Evolutionary conservation across 352 stramenopile genomes (phyloP).

Genomic region (Pythium utonaiense): DNA sequence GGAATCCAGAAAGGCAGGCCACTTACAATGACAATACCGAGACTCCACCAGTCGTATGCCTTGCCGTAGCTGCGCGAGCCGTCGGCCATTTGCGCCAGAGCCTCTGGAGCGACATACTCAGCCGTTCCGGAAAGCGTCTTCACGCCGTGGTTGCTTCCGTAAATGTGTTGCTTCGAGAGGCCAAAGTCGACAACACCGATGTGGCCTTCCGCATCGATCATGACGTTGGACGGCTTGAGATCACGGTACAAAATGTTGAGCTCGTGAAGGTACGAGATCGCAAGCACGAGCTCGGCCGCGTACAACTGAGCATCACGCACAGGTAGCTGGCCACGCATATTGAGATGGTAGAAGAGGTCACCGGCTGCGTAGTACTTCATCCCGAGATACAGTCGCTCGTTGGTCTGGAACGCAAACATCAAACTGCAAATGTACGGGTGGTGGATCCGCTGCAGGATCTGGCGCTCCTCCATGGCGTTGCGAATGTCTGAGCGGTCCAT

Average conservation of each 20-base stretch:
- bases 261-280: slow-evolving; percentile 87
- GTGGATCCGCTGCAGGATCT: slow-evolving; percentile 87
- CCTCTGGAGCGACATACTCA: slow-evolving; percentile 85
- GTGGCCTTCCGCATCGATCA: slow-evolving; percentile 87
- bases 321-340: slow-evolving; percentile 69
- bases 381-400: slow-evolving; percentile 83
- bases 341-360: slow-evolving; percentile 88
- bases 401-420: slow-evolving; percentile 88
- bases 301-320: slow-evolving; percentile 73
- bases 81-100: slow-evolving; percentile 75
- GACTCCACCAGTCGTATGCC: slow-evolving; percentile 88
- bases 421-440: slow-evolving; percentile 87
- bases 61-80: slow-evolving; percentile 85
- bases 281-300: slow-evolving; percentile 79
- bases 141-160: slow-evolving; percentile 79
- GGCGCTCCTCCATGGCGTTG: slow-evolving; percentile 87
- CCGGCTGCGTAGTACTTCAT: slow-evolving; percentile 90
- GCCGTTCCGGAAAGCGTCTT: slow-evolving; percentile 85
- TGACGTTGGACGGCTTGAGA: slow-evolving; percentile 87
- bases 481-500: slow-evolving; percentile 83
- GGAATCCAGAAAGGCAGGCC: too few species aligned
- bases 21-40: slow-evolving; percentile 83
- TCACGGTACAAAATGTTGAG: slow-evolving; percentile 89
- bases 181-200: slow-evolving; percentile 89
- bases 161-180: slow-evolving; percentile 87